Conservation (phyloP, 2,329 filamentous ascomycete species). For the Penicillium sp. region DNA sequence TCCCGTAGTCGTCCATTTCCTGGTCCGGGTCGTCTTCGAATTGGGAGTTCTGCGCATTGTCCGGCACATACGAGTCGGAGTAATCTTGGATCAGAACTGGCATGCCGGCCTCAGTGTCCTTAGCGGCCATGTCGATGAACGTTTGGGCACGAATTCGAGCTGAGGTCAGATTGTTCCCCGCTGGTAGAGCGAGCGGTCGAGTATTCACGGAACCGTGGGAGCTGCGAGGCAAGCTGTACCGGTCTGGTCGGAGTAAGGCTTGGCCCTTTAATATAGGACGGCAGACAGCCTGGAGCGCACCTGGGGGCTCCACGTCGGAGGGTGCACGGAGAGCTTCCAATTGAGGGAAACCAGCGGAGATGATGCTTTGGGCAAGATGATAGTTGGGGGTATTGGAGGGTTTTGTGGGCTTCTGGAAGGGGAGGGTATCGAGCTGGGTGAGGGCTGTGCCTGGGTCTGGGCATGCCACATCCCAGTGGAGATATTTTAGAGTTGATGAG, state of each 20-base stretch:
- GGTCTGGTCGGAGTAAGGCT: conserved; percentile 34
- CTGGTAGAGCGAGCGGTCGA: conserved; percentile 34
- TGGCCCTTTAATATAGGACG: conserved; percentile 33
- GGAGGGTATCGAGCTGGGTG: conserved; percentile 31
- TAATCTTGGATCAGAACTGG: conserved; percentile 36
- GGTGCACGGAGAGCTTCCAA: conserved; percentile 37
- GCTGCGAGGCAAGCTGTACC: conserved; percentile 36
- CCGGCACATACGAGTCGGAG: conserved; percentile 32
- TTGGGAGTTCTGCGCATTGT: conserved; percentile 24
- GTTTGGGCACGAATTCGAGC: conserved; percentile 40
- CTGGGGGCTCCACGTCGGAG: conserved; percentile 38
- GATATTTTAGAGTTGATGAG: conserved; percentile 42
- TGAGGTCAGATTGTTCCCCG: conserved; percentile 38
- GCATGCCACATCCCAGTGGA: conserved; percentile 50
- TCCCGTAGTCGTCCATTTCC: conserved; percentile 29
- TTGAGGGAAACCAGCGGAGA: conserved; percentile 36
- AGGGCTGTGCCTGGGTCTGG: conserved; percentile 32
- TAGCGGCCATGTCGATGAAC: conserved; percentile 38
- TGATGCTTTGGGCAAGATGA: conserved; percentile 39
- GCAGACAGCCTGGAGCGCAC: conserved; percentile 38
- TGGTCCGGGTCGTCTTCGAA: conserved; percentile 28
- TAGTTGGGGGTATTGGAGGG: conserved; percentile 34
- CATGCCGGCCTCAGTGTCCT: conserved; percentile 35
- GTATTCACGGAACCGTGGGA: conserved; percentile 37
- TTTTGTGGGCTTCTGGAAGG: conserved; percentile 30